phyloP scores from a whole-genome alignment of 805 yeast species.

The Ogataea minuta region DNA sequence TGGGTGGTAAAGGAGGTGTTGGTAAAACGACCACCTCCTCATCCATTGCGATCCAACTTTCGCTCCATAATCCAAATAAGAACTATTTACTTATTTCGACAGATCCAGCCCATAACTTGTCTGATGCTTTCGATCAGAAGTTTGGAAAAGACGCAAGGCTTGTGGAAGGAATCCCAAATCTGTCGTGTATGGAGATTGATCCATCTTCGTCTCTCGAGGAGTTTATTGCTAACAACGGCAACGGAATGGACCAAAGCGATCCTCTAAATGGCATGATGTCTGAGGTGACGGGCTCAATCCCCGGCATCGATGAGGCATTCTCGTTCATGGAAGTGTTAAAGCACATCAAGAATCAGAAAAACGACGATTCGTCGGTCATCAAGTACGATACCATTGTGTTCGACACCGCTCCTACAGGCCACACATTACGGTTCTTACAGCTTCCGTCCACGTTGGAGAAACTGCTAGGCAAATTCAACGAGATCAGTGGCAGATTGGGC shows the following conservation, averaged over 20 bases:
- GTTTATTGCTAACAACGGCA: slow-evolving; percentile 41
- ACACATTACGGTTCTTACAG: slow-evolving; percentile 90
- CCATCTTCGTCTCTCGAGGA: slow-evolving; percentile 93
- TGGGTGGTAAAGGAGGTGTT: slow-evolving; percentile 99
- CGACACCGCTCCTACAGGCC: slow-evolving; percentile 99
- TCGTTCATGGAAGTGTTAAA: slow-evolving; percentile 98
- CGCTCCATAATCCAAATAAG: slow-evolving; percentile 73
- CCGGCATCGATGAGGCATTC: slow-evolving; percentile 98
- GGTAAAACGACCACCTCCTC: slow-evolving; percentile 98
- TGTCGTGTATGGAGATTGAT: slow-evolving; percentile 98
- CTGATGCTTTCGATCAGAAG: slow-evolving; percentile 98
- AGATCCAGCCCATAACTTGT: slow-evolving; percentile 97
- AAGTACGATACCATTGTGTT: slow-evolving; percentile 87
- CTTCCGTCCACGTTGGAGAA: slow-evolving; percentile 91
- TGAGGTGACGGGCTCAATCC: slow-evolving; percentile 91
- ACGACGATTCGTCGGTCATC: slow-evolving; percentile 33
- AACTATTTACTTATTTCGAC: slow-evolving; percentile 89
- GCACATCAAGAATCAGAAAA: slow-evolving; percentile 78
- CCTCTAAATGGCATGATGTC: slow-evolving; percentile 75
- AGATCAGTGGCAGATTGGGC: slow-evolving; percentile 81
- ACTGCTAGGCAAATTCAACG: slow-evolving; percentile 81
- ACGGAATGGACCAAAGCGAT: slow-evolving; percentile 52
- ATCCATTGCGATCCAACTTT: slow-evolving; percentile 91
- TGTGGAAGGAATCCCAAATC: slow-evolving; percentile 83
- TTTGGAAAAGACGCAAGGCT: slow-evolving; percentile 95